phyloP scores from a whole-genome alignment of 2,329 filamentous ascomycete species.

The Fusarium sp. region DNA sequence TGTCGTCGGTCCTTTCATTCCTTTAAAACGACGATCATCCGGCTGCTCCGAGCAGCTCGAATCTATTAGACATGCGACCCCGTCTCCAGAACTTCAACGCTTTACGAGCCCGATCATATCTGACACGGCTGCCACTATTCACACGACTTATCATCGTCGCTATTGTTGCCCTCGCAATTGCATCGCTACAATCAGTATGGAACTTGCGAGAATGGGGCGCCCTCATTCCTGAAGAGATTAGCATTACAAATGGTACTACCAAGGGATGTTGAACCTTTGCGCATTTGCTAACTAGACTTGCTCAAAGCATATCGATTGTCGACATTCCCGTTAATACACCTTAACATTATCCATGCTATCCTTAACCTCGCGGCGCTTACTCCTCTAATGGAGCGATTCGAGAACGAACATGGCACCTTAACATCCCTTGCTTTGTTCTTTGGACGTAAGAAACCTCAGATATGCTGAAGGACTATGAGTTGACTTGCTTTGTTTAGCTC shows the following conservation, averaged over 20 bases:
- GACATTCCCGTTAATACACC: constrained; percentile 88
- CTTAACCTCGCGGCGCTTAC: constrained; percentile 83
- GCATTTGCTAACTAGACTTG: constrained; percentile 4
- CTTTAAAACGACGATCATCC: constrained; percentile 24
- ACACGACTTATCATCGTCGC: constrained; percentile 75
- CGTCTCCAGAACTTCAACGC: constrained; percentile 67
- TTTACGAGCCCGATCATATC: constrained; percentile 78
- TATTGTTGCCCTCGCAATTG: constrained; percentile 71
- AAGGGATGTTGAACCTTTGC: background rate
- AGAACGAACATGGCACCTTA: constrained; percentile 89
- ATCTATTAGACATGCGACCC: constrained; percentile 44
- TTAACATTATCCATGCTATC: constrained; percentile 80
- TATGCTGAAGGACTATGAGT: background rate
- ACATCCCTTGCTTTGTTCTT: constrained; percentile 88
- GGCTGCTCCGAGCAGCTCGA: constrained; percentile 38
- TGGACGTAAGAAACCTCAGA: constrained; percentile 74
- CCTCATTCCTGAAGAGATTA: constrained; percentile 79
- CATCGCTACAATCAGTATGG: constrained; percentile 75
- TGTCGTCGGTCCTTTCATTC: background rate
- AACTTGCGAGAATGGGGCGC: constrained; percentile 80
- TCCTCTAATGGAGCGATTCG: constrained; percentile 93
- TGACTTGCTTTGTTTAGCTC: constrained; percentile 58
- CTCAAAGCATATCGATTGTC: constrained; percentile 86
- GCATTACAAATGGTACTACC: constrained; percentile 70
- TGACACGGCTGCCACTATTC: constrained; percentile 86